Conservation (phyloP, 2,329 filamentous ascomycete genomes). For the Reticulascus tulasneorum region DNA sequence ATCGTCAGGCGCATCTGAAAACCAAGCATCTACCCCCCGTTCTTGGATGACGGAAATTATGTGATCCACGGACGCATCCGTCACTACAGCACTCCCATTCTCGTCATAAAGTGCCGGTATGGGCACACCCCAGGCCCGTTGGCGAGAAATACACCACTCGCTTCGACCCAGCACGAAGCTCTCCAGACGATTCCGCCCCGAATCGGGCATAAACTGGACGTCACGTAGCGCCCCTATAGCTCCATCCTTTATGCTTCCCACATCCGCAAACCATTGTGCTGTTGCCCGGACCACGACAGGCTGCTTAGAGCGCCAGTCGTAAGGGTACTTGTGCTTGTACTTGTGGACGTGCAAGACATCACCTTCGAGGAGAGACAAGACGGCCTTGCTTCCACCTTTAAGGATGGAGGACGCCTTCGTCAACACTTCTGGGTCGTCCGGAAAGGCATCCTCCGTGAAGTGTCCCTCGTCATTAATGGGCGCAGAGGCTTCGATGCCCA, state of each 20-base stretch:
- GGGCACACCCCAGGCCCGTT: slow-evolving; percentile 93
- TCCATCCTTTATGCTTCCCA: slow-evolving; percentile 72
- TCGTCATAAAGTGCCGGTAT: slow-evolving; percentile 85
- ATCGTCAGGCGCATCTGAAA: slow-evolving; percentile 76
- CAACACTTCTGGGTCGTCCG: slow-evolving; percentile 63
- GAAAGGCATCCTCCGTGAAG: slow-evolving; percentile 78
- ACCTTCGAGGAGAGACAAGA: slow-evolving; percentile 64
- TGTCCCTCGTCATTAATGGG: slow-evolving; percentile 78
- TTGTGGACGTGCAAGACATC: slow-evolving; percentile 66
- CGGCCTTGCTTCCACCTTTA: slow-evolving; percentile 61
- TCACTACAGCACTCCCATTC: slow-evolving; percentile 72
- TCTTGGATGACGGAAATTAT: slow-evolving; percentile 75
- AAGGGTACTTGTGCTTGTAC: slow-evolving; percentile 90
- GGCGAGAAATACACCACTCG: slow-evolving; percentile 97
- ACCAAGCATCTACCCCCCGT: slow-evolving; percentile 90
- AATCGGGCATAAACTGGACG: slow-evolving; percentile 75
- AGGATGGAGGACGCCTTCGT: slow-evolving; percentile 66
- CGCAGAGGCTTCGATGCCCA: slow-evolving; percentile 71
- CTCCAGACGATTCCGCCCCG: slow-evolving; percentile 69
- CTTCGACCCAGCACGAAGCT: slow-evolving; percentile 84
- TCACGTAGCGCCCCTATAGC: slow-evolving; percentile 66
- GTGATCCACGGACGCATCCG: slow-evolving; percentile 73
- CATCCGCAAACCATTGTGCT: slow-evolving; percentile 96
- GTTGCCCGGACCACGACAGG: slow-evolving; percentile 90
- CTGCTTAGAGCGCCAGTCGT: slow-evolving; percentile 94